phyloP scores from a whole-genome alignment of 2,329 filamentous ascomycete species.

The Magnaporthiopsis rhizophila region DNA sequence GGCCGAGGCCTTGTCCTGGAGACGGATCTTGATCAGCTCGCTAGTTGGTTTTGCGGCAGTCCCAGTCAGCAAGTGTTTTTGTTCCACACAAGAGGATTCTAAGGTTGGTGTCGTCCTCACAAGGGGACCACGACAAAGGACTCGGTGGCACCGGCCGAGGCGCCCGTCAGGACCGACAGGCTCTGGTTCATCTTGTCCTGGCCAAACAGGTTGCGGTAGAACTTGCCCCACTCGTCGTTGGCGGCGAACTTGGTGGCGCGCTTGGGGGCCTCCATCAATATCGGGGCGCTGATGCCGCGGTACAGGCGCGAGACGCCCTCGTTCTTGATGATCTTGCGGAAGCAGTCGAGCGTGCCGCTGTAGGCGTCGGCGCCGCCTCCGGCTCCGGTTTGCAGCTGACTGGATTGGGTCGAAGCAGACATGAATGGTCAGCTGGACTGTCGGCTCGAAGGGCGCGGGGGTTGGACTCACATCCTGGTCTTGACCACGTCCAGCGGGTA shows the following conservation, averaged over 20 bases:
- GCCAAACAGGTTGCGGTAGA: constrained; percentile 85
- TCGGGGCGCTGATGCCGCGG: constrained; percentile 89
- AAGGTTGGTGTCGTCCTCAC: neutral
- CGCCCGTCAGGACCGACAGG: constrained; percentile 86
- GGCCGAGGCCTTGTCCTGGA: constrained; percentile 91
- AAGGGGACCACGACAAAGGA: constrained; percentile 92
- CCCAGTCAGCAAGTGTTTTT: neutral
- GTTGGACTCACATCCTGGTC: constrained; percentile 78
- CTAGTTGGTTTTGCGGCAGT: neutral
- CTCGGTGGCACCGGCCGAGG: constrained; percentile 90
- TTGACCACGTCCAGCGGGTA: constrained; percentile 98
- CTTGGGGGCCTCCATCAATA: constrained; percentile 79
- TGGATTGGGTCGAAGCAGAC: constrained; percentile 26
- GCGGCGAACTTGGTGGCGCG: constrained; percentile 84
- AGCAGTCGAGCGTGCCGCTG: constrained; percentile 97
- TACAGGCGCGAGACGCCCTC: constrained; percentile 92
- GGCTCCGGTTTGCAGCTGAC: constrained; percentile 76
- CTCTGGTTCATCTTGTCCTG: constrained; percentile 82
- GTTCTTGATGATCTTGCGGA: constrained; percentile 91
- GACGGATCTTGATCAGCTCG: constrained; percentile 95
- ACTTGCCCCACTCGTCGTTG: constrained; percentile 95
- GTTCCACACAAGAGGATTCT: too few species aligned
- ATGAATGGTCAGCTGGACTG: constrained; percentile 9
- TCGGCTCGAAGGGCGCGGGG: too few species aligned
- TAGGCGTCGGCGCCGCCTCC: constrained; percentile 73